Percentiles rank a stretch among this genome's conserved stretches.
phyloP scores from a whole-genome alignment of 768 basidiomycete species.

The Collybiopsis luxurians region DNA sequence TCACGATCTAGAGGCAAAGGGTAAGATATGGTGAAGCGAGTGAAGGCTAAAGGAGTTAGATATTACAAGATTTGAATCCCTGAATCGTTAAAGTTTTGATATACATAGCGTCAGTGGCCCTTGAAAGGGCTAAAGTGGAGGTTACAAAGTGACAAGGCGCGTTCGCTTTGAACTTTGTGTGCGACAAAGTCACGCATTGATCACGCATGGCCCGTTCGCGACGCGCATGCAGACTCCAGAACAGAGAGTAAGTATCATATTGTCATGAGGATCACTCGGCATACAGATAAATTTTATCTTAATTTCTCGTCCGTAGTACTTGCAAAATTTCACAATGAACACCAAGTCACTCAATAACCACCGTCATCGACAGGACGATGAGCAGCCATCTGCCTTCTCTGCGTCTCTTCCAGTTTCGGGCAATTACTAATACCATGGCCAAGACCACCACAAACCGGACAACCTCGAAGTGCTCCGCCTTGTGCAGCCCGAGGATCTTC shows the following conservation, averaged over 20 bases:
- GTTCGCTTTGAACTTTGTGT: neutral
- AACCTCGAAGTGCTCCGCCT: slow-evolving; percentile 79
- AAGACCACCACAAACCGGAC: slow-evolving; percentile 96
- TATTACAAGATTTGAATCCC: slow-evolving; percentile 96
- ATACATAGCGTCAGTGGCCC: slow-evolving; percentile 50
- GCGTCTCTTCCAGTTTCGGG: slow-evolving; percentile 93
- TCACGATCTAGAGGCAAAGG: slow-evolving; percentile 58
- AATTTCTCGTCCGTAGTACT: no score
- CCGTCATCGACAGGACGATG: slow-evolving; percentile 70
- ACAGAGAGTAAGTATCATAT: no score
- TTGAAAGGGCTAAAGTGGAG: neutral
- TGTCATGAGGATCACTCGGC: no score
- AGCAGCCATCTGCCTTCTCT: slow-evolving; percentile 86
- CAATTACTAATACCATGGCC: slow-evolving; percentile 95
- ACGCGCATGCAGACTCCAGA: no score
- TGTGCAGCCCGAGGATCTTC: slow-evolving; percentile 87
- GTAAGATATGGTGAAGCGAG: slow-evolving; percentile 2
- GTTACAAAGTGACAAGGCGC: neutral
- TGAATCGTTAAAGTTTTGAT: slow-evolving; percentile 90
- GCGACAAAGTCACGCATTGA: neutral
- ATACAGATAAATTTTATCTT: no score
- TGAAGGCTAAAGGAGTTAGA: neutral
- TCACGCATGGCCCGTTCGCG: no score
- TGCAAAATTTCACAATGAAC: no score
- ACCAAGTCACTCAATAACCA: no score